Base-by-base conservation (phyloP, 371 early-diverging fungal species). In the Lichtheimia ramosa region DNA sequence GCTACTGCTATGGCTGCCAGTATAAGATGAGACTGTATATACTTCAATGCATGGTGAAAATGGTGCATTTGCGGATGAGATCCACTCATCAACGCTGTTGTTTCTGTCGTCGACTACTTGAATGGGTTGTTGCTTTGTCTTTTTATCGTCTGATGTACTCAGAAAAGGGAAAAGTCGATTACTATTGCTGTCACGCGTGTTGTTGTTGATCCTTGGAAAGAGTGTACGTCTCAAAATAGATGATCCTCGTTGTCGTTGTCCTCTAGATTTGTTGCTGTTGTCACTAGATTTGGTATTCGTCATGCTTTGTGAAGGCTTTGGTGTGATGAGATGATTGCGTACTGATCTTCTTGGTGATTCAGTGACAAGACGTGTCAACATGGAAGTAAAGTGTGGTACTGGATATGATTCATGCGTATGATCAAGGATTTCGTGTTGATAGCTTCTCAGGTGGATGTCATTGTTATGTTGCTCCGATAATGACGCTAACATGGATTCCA, bases 401-500 rank as follows among this genome's bases (percentile, higher is more conserved):
- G 34, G 6, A 34, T 34, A 34, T 8, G 34, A 8, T 1, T 21
- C 46, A 5, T 7, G 46, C 7, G 25, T 25, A 25, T 25, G 25
- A 5, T 25, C 25, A 25, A 25, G 25, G 18, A 3, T 43, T 0
- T 21, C 46, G 1, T 16, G 46, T 18, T 16, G 18, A n/a, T 10
- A 13, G 16, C n/a, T 10, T 46, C 46, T 21, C 46, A 16, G n/a
- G n/a, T 46, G 46, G 5, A 18, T 5, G 27, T 55, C 43, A 8
- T 43, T 24, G 3, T 23, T 10, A 6, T 55, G 46, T 43, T 55
- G 56, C 5, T 25, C 10, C 10, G 10, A 41, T 25, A 55, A 55
- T 12, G 56, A 55, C 16, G 27, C 42, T 4, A 55, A 20, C 24
- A 55, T 23, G 10, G 56, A 42, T 43, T 55, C 56, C n/a, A 55